phyloP scores from a whole-genome alignment of 2,329 filamentous ascomycete genomes.

The Fusarium sp. region DNA sequence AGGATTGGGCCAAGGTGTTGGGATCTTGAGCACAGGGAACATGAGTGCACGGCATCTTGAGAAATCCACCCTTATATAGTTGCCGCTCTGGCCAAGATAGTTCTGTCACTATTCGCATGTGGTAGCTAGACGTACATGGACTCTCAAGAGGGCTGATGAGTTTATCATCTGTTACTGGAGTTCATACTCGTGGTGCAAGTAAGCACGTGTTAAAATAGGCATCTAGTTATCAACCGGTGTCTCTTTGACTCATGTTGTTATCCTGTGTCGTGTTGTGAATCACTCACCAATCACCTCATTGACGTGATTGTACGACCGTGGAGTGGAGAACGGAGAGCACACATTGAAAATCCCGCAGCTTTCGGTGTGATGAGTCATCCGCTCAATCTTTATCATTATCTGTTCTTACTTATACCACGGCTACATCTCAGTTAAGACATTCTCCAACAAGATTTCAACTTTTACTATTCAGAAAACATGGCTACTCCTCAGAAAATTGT shows the following conservation, averaged over 20 bases:
- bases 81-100: neutral
- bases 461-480: neutral
- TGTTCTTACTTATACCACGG: neutral
- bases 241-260: neutral
- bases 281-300: neutral
- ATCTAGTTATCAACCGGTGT: neutral
- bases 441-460: neutral
- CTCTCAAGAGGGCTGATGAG: neutral
- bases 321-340: neutral
- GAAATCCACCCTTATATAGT: neutral
- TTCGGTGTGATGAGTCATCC: neutral
- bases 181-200: neutral
- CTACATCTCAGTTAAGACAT: neutral
- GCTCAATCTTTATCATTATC: neutral
- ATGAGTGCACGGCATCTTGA: neutral
- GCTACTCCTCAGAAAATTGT: conserved; percentile 14
- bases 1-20: neutral
- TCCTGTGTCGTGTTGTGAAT: neutral
- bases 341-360: neutral
- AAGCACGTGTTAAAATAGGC: neutral
- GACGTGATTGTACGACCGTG: neutral
- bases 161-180: neutral
- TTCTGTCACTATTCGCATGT: neutral
- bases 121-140: neutral
- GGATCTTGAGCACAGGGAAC: neutral